Percentiles rank a stretch among this genome's conserved stretches.
These are phyloP conservation scores for Cryphonectria carpinicola DNA, from an alignment of 2,329 filamentous ascomycete species.

Conservation along the genomic window DNA sequence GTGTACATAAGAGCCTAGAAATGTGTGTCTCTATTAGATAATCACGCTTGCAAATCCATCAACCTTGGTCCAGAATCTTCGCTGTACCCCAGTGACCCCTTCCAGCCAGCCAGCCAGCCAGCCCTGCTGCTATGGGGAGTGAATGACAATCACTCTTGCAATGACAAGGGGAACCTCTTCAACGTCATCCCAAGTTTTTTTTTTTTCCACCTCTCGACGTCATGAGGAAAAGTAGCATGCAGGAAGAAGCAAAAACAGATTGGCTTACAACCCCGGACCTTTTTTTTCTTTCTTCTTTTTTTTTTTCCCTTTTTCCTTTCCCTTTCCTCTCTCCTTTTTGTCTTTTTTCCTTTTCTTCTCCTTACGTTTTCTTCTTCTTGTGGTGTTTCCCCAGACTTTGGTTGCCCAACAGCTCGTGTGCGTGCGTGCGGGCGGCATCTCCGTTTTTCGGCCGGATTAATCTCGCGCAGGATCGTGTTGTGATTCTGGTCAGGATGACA, in stretches of 20 bases:
- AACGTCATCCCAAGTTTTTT: slow-evolving; percentile 1
- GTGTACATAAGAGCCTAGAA: neutral
- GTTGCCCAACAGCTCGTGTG: neutral
- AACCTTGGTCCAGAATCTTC: slow-evolving; percentile 16
- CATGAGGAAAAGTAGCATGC: neutral
- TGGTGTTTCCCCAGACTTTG: slow-evolving; percentile 3
- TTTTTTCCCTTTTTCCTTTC: too few relatives aligned
- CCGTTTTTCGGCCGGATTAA: neutral
- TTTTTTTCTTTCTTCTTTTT: neutral
- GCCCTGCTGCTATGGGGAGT: too few relatives aligned
- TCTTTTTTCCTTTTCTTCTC: neutral
- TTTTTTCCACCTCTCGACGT: slow-evolving; percentile 1
- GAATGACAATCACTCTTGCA: neutral
- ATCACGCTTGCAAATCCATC: slow-evolving; percentile 12
- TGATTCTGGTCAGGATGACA: slow-evolving; percentile 11
- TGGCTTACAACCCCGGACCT: neutral
- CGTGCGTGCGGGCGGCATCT: neutral
- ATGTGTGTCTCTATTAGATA: slow-evolving; percentile 8
- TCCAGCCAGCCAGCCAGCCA: too few relatives aligned
- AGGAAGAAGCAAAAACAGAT: neutral
- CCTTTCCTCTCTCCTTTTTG: too few relatives aligned
- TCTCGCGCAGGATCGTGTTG: slow-evolving; percentile 1
- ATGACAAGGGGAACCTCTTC: neutral
- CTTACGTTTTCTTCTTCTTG: neutral
- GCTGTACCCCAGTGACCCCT: neutral